Evolutionary conservation across 176 grass and related monocot genomes (phyloP).

Genomic region (Ensete glaucum): DNA sequence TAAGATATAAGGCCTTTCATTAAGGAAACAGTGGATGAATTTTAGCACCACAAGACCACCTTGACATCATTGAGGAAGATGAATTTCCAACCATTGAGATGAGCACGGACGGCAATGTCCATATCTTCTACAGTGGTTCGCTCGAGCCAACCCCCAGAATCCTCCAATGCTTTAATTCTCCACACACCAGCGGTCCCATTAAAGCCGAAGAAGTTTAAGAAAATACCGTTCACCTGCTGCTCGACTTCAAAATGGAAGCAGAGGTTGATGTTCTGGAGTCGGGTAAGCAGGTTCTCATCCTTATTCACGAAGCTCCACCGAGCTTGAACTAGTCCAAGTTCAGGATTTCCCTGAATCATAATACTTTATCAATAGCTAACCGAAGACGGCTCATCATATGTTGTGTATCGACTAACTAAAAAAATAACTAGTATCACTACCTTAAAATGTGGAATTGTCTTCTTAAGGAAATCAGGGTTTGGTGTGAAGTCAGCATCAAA

Average conservation of each 20-base stretch:
- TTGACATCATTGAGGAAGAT: constrained; percentile 87
- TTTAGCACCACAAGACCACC: constrained; percentile 31
- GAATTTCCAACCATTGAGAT: constrained; percentile 92
- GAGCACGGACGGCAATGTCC: constrained; percentile 91
- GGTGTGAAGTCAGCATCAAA: constrained; percentile 93
- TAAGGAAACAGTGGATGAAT: neutral
- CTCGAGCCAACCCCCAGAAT: constrained; percentile 95
- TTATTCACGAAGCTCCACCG: constrained; percentile 95
- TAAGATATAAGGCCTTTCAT: neutral
- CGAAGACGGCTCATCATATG: constrained; percentile 1
- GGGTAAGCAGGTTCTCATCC: constrained; percentile 78
- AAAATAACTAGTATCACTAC: constrained; percentile 20
- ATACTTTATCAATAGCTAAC: neutral
- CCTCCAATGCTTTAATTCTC: constrained; percentile 90
- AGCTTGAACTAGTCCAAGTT: constrained; percentile 89
- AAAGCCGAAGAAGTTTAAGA: constrained; percentile 93
- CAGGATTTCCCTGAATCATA: constrained; percentile 55
- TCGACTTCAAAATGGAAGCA: constrained; percentile 97
- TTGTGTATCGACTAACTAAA: neutral
- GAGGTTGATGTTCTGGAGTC: constrained; percentile 87
- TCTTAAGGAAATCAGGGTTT: constrained; percentile 82
- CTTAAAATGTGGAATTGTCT: constrained; percentile 94
- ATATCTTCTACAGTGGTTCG: constrained; percentile 97
- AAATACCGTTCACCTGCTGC: constrained; percentile 81
- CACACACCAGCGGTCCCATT: constrained; percentile 89